These are phyloP conservation scores for Candolleomyces aberdarensis DNA, from an alignment of 768 basidiomycete genomes.

Conservation along the genomic window DNA sequence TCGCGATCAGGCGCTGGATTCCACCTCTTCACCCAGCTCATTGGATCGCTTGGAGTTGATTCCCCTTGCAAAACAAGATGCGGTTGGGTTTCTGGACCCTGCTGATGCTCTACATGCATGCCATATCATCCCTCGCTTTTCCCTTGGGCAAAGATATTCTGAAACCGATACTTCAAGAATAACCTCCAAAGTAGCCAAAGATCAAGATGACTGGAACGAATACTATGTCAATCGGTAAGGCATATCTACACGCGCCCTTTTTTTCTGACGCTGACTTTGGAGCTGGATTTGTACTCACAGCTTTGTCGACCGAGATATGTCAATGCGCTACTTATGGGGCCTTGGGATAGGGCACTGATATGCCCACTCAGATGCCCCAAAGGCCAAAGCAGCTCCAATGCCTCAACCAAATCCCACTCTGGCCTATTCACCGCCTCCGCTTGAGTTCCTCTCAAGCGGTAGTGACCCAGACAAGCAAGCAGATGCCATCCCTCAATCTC, in stretches of 20 bases:
- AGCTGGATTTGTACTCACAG: neutral
- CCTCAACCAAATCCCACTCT: no score
- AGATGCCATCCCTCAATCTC: no score
- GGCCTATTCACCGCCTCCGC: no score
- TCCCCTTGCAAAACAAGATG: slow-evolving; percentile 14
- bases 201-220: slow-evolving; percentile 16
- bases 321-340: neutral
- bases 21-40: slow-evolving; percentile 25
- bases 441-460: no score
- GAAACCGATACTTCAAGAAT: slow-evolving; percentile 9
- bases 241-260: neutral
- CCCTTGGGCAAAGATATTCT: slow-evolving; percentile 12
- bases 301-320: neutral
- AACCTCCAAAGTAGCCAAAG: neutral
- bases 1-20: neutral
- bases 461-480: no score
- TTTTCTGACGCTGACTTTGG: neutral
- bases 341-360: neutral
- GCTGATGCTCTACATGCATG: slow-evolving; percentile 24
- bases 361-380: neutral
- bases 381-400: neutral
- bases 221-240: slow-evolving; percentile 38
- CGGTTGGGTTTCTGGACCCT: slow-evolving; percentile 34
- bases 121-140: slow-evolving; percentile 33
- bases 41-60: slow-evolving; percentile 34